Conservation (phyloP, 441 rosid genomes). For the Mallotus japonicus region DNA sequence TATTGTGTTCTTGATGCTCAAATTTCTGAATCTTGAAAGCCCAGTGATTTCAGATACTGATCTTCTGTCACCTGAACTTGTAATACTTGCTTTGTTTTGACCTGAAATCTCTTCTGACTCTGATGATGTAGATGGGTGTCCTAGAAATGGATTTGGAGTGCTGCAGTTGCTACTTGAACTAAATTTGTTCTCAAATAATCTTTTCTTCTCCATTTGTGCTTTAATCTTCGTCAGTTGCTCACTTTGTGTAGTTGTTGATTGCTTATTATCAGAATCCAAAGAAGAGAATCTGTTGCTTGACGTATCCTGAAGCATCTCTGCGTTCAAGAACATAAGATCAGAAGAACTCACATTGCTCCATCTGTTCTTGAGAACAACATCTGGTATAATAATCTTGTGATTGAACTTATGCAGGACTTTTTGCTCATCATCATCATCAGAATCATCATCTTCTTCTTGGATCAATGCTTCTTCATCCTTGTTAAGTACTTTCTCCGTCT, state of each 20-base stretch:
- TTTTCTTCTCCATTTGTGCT: conserved; percentile 53
- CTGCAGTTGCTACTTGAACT: conserved; percentile 18
- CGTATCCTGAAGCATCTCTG: conserved; percentile 57
- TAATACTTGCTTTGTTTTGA: conserved; percentile 26
- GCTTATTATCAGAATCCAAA: conserved; percentile 21
- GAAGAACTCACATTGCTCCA: conserved; percentile 94
- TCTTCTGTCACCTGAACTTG: conserved; percentile 46
- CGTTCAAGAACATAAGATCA: conserved; percentile 68
- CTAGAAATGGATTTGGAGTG: not conserved
- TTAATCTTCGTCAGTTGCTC: conserved; percentile 38
- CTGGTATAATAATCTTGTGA: conserved; percentile 67
- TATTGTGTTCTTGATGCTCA: conserved; percentile 24
- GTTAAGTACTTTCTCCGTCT: conserved; percentile 28
- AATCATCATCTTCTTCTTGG: conserved; percentile 23
- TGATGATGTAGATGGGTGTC: conserved; percentile 34
- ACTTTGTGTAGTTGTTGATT: conserved; percentile 10
- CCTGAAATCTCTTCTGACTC: conserved; percentile 20
- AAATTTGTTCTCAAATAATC: conserved; percentile 47
- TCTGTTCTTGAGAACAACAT: conserved; percentile 59
- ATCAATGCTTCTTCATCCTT: conserved; percentile 38
- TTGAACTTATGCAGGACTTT: conserved; percentile 51
- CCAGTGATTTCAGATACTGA: conserved; percentile 80
- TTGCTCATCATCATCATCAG: conserved; percentile 28
- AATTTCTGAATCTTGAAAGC: conserved; percentile 48
- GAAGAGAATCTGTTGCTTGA: conserved; percentile 56